Evolutionary conservation across 805 yeast genomes (phyloP).

Genomic region (Metschnikowia santaceciliae): DNA sequence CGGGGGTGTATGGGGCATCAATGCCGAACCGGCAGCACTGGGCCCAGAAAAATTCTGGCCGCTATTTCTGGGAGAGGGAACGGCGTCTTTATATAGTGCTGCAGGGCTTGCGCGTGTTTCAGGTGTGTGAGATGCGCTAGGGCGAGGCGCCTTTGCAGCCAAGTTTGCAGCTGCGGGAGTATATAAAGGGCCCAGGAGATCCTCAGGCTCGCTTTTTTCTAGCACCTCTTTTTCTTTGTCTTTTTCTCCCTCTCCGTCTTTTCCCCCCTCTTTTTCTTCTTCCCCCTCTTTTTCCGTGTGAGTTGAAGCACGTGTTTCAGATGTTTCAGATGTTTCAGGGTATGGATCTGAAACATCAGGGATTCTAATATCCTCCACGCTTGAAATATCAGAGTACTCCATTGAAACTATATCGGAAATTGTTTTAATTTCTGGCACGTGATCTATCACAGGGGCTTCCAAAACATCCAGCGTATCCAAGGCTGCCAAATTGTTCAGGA

Average conservation of each 20-base stretch:
- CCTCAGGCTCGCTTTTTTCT: background rate
- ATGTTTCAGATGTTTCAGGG: background rate
- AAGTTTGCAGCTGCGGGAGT: background rate
- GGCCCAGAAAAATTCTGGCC: background rate
- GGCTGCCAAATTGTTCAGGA: background rate
- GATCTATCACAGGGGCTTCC: background rate
- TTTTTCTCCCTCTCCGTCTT: too few species aligned
- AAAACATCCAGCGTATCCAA: background rate
- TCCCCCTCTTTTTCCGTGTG: too few species aligned
- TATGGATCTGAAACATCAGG: background rate
- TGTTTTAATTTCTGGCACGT: background rate
- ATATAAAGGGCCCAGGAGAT: background rate
- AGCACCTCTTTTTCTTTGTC: background rate
- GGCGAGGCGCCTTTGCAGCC: background rate
- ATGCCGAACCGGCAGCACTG: conserved; percentile 4
- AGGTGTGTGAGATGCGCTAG: background rate
- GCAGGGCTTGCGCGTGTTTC: conserved; percentile 4
- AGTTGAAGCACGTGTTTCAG: too few species aligned
- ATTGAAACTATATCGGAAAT: background rate
- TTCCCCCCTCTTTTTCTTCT: too few species aligned
- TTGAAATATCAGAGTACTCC: background rate
- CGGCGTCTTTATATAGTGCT: background rate
- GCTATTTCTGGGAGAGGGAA: background rate
- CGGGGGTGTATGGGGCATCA: conserved; percentile 1
- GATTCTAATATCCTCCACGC: background rate